A percentile compares a stretch with the other conserved stretches of the same genome.
These are phyloP conservation scores for Kwoniella sp. DNA, from an alignment of 768 basidiomycete species.

Conservation along the genomic window DNA sequence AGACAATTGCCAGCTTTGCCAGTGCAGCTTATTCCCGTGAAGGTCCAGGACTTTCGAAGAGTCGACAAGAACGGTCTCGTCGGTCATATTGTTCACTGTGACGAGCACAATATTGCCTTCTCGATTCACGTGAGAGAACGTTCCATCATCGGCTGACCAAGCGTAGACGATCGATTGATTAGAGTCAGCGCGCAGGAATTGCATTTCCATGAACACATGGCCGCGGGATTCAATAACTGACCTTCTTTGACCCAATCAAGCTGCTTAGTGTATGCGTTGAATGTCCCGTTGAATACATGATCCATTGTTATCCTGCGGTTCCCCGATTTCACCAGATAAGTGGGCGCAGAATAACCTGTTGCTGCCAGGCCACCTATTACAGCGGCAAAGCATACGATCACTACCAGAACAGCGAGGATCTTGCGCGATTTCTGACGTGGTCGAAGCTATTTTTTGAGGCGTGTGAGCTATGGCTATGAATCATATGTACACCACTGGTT, in stretches of 20 bases:
- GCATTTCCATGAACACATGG: too few species aligned
- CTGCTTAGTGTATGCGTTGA: conserved; percentile 59
- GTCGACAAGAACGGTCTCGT: conserved; percentile 45
- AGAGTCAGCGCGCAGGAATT: too few species aligned
- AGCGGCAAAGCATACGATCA: conserved; percentile 65
- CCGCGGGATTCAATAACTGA: too few species aligned
- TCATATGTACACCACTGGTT: too few species aligned
- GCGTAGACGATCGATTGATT: neutral
- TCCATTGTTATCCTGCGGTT: conserved; percentile 76
- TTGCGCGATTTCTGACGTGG: conserved; percentile 55
- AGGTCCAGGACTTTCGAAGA: conserved; percentile 40
- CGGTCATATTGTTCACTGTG: conserved; percentile 68
- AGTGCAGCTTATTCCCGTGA: conserved; percentile 52
- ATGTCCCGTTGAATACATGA: conserved; percentile 91
- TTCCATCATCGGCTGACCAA: conserved; percentile 82
- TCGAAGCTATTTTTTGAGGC: conserved; percentile 24
- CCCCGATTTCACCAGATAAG: conserved; percentile 59
- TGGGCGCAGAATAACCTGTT: conserved; percentile 64
- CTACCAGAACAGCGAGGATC: conserved; percentile 66
- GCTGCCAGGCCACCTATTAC: conserved; percentile 79
- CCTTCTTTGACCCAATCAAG: conserved; percentile 93
- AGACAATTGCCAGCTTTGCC: conserved; percentile 76
- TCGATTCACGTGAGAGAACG: conserved; percentile 67
- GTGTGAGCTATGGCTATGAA: conserved; percentile 23
- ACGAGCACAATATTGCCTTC: conserved; percentile 73